These are phyloP conservation scores for Albophoma yamanashiensis DNA, from an alignment of 2,329 filamentous ascomycete genomes.

Conservation along the genomic window DNA sequence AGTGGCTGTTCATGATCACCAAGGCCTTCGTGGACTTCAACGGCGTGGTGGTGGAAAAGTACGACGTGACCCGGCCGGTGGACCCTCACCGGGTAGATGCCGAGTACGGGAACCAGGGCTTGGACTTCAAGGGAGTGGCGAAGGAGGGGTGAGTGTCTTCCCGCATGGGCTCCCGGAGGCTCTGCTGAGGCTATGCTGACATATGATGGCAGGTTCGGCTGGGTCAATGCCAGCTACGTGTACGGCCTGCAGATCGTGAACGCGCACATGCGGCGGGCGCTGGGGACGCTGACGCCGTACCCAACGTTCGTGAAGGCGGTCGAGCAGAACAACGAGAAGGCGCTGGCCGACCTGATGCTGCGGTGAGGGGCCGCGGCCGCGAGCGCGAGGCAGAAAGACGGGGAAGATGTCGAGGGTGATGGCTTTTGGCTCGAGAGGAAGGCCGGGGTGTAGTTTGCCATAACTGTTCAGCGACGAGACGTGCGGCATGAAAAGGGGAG, in stretches of 20 bases:
- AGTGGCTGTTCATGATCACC: slow-evolving; percentile 97
- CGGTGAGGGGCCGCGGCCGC: background rate
- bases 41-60: slow-evolving; percentile 96
- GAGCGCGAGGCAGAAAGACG: background rate
- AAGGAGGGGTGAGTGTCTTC: slow-evolving; percentile 72
- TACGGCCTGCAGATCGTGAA: slow-evolving; percentile 84
- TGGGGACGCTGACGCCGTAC: slow-evolving; percentile 81
- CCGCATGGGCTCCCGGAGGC: background rate
- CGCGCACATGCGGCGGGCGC: slow-evolving; percentile 77
- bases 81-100: slow-evolving; percentile 92
- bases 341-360: slow-evolving; percentile 32
- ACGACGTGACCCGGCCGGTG: slow-evolving; percentile 83
- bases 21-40: slow-evolving; percentile 99
- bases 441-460: background rate
- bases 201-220: slow-evolving; percentile 64
- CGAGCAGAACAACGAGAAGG: slow-evolving; percentile 41
- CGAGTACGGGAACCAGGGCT: slow-evolving; percentile 94
- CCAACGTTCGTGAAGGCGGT: slow-evolving; percentile 68
- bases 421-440: background rate
- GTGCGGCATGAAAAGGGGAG: background rate
- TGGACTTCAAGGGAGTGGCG: slow-evolving; percentile 90
- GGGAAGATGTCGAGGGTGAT: background rate
- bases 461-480: background rate
- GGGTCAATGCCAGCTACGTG: slow-evolving; percentile 97
- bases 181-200: background rate